Evolutionary conservation across 192 early-diverging fungal species (phyloP).

Genomic region (Coemansia sp.): DNA sequence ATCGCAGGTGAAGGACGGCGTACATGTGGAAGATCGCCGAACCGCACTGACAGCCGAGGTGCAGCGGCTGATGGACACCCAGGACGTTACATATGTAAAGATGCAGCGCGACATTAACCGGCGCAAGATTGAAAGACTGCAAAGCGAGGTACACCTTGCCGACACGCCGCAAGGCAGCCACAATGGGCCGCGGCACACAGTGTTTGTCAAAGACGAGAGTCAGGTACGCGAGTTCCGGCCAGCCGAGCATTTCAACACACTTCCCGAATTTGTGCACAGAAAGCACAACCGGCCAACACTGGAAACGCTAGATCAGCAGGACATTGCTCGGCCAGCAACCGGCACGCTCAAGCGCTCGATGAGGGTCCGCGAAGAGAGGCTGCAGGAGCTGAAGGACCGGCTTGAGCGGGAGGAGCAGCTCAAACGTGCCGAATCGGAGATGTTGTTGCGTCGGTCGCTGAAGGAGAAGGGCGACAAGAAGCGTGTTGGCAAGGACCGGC

Average conservation of each 20-base stretch:
- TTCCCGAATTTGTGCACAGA: slow-evolving; percentile 71
- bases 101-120: slow-evolving; percentile 69
- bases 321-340: slow-evolving; percentile 24
- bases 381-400: slow-evolving; percentile 71
- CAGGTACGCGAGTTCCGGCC: slow-evolving; percentile 74
- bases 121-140: slow-evolving; percentile 73
- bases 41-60: slow-evolving; percentile 75
- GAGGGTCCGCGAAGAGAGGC: slow-evolving; percentile 52
- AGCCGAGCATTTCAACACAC: slow-evolving; percentile 79
- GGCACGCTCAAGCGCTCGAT: slow-evolving; percentile 23
- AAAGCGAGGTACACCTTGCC: slow-evolving; percentile 70
- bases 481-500: slow-evolving; percentile 78
- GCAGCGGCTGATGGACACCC: slow-evolving; percentile 83
- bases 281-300: slow-evolving; percentile 80
- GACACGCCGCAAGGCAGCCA: slow-evolving; percentile 24
- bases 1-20: slow-evolving; percentile 78
- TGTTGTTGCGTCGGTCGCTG: slow-evolving; percentile 74
- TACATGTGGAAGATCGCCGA: slow-evolving; percentile 73
- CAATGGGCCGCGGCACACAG: slow-evolving; percentile 62
- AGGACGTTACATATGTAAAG: slow-evolving; percentile 87
- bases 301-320: slow-evolving; percentile 55
- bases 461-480: slow-evolving; percentile 77
- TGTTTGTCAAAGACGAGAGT: slow-evolving; percentile 74
- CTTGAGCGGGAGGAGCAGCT: slow-evolving; percentile 77
- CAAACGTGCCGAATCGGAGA: slow-evolving; percentile 68